Base-by-base conservation (phyloP, 306 rosid species). In the Arachis stenosperma region DNA sequence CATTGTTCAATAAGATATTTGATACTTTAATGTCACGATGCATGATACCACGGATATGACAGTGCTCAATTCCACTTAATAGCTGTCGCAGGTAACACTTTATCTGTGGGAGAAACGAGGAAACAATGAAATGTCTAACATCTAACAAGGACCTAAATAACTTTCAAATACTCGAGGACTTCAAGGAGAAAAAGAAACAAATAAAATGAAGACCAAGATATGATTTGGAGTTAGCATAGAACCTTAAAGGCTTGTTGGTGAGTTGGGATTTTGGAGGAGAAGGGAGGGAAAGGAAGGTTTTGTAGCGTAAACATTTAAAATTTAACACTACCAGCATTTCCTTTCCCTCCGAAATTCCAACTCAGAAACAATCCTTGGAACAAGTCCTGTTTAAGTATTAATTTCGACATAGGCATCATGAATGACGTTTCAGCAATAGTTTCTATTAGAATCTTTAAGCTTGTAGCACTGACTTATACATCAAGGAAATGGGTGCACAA, bases 11-110 rank as follows among this genome's bases (percentile, higher is more conserved):
- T 81, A 95, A 85, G 74, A 95, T 95, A 70, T 95, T 95, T 12
- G 99, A 95, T 3, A 89, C 86, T 76, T 95, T 95, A 48, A 95
- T 87, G 75, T 95, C 99, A 68, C 99, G 67, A 71, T 95, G 99
- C 88, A 95, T 95, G 29, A 95, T 86, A 8, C 98, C 99, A 50
- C 93, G 88, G 4, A 95, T 61, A 63, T 95, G 99, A 82, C 99
- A 95, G 75, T 95, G 99, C 85, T 95, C 98, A n/a, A 92, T 65
- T 47, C 98, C 99, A 69, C 97, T 90, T 39, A 95, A 75, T 46
- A 95, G 84, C 81, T 95, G 99, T 81, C 98, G 90, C 99, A 91
- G 83, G 61, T 95, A 95, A 72, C 99, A 95, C 78, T 95, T 95
- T 6, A 95, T 76, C 99, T 95, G 43, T 33, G 4, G 53, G 8